Percentiles rank a stretch among this genome's conserved stretches.
phyloP scores from a whole-genome alignment of 208 protist genomes.

The Zelonia costaricensis region DNA sequence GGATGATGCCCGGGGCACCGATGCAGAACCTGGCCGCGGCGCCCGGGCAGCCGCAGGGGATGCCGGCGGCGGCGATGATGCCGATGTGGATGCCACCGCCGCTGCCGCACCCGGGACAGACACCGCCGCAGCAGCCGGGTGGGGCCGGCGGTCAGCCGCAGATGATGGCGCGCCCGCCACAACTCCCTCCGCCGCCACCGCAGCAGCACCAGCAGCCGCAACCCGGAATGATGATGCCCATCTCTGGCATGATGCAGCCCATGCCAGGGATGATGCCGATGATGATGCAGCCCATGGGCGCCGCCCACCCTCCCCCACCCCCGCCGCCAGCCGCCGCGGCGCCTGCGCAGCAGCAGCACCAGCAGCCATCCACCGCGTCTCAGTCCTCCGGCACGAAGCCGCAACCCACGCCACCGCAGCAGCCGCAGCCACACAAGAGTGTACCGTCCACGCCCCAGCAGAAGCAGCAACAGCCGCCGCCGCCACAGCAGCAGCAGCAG shows the following conservation, averaged over 20 bases:
- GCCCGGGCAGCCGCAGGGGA: too few relatives aligned
- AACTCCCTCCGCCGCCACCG: too few relatives aligned
- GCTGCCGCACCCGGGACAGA: background rate
- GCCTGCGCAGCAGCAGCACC: background rate
- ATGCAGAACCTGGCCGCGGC: too few relatives aligned
- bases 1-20: constrained; percentile 7
- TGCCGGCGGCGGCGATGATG: too few relatives aligned
- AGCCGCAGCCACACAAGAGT: background rate
- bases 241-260: constrained; percentile 5
- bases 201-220: constrained; percentile 1
- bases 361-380: too few relatives aligned
- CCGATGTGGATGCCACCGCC: constrained; percentile 19
- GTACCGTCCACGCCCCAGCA: too few relatives aligned
- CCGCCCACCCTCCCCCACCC: constrained; percentile 9
- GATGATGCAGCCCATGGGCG: constrained; percentile 18
- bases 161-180: constrained; percentile 4
- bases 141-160: too few relatives aligned
- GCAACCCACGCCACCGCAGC: background rate
- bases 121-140: too few relatives aligned
- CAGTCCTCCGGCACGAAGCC: too few relatives aligned
- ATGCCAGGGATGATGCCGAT: constrained; percentile 34
- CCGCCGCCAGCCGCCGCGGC: background rate
- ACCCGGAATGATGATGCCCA: constrained; percentile 18
- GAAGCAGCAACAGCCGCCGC: background rate
- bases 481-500: constrained; percentile 4